These are phyloP conservation scores for Fusarium austroafricanum DNA, from an alignment of 2,329 filamentous ascomycete genomes.

Conservation along the genomic window DNA sequence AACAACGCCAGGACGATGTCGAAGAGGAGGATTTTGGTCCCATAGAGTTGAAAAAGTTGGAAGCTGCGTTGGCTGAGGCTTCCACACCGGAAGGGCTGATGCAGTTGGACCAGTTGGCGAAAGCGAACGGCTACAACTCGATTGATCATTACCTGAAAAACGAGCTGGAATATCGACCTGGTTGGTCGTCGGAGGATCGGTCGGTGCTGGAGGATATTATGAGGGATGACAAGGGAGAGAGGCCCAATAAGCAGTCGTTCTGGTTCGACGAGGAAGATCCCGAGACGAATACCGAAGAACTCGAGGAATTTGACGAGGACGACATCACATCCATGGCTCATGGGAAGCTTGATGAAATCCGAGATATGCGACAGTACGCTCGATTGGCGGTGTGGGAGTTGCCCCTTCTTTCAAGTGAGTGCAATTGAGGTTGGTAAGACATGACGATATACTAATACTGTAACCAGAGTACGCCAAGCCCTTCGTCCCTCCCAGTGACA, in stretches of 20 bases:
- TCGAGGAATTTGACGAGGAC: conserved; percentile 77
- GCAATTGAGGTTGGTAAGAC: not conserved
- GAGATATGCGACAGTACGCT: conserved; percentile 89
- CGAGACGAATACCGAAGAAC: conserved; percentile 63
- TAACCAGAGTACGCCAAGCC: conserved; percentile 81
- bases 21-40: conserved; percentile 44
- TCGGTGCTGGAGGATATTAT: conserved; percentile 48
- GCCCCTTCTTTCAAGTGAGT: conserved; percentile 87
- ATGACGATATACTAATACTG: conserved; percentile 14
- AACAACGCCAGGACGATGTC: conserved; percentile 34
- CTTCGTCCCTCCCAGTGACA: conserved; percentile 75
- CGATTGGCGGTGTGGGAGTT: conserved; percentile 94
- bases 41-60: conserved; percentile 49
- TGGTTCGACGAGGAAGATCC: conserved; percentile 64
- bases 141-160: conserved; percentile 50
- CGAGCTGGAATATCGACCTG: conserved; percentile 45
- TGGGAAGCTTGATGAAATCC: conserved; percentile 85
- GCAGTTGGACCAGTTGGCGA: conserved; percentile 52
- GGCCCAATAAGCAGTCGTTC: conserved; percentile 55
- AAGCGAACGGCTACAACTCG: conserved; percentile 49
- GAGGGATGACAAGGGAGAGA: conserved; percentile 49
- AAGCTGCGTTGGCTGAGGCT: conserved; percentile 47
- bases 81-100: conserved; percentile 50
- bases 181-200: conserved; percentile 50
- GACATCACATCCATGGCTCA: conserved; percentile 88